phyloP scores from a whole-genome alignment of 78 protist genomes.

The Cavenderia fasciculata region DNA sequence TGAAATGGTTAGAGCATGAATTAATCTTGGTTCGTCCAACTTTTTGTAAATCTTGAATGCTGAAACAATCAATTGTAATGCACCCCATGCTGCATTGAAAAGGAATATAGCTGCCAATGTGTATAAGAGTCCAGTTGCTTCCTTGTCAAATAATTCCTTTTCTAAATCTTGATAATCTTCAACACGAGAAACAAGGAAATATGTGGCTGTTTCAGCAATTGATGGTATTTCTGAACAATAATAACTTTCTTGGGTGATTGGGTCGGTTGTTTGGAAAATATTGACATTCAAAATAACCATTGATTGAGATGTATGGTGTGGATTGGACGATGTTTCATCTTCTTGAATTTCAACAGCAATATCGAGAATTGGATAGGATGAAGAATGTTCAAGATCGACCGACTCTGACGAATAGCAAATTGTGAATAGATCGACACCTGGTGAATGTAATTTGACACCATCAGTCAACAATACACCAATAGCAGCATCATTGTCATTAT shows the following conservation, averaged over 20 bases:
- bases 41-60: too few relatives aligned
- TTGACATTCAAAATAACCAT: background rate
- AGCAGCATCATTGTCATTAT: background rate
- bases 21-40: too few relatives aligned
- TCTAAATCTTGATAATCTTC: background rate
- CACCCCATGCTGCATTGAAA: conserved; percentile 21
- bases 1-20: conserved; percentile 1
- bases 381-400: background rate
- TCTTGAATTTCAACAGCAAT: background rate
- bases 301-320: background rate
- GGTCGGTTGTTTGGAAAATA: background rate
- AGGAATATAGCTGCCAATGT: conserved; percentile 33
- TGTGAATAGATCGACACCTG: background rate
- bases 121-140: conserved; percentile 25
- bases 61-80: conserved; percentile 18
- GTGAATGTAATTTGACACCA: conserved; percentile 12
- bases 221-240: too few relatives aligned
- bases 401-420: too few relatives aligned
- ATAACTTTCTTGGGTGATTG: background rate
- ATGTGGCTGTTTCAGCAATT: too few relatives aligned
- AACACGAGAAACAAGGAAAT: conserved; percentile 7
- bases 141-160: background rate
- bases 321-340: background rate
- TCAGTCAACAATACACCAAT: conserved; percentile 28
- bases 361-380: background rate